A percentile compares a stretch with the other conserved stretches of the same genome.
phyloP scores from a whole-genome alignment of 2,329 filamentous ascomycete species.

The Leptographium lundbergii region DNA sequence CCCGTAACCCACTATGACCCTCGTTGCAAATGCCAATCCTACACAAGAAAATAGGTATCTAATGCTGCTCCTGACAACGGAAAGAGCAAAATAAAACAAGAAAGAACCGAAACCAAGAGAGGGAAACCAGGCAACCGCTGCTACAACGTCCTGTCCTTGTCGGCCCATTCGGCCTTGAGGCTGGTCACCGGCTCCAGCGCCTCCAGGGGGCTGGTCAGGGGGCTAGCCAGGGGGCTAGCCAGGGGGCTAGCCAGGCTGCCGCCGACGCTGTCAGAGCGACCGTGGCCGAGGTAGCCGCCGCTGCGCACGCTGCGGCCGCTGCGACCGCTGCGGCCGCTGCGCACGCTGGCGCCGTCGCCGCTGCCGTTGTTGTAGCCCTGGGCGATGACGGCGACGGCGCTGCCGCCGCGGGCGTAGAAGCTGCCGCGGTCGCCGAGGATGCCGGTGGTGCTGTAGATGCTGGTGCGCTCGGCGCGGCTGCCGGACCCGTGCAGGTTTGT shows the following conservation, averaged over 20 bases:
- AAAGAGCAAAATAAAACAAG: background rate
- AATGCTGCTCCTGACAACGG: background rate
- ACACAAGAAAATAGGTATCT: background rate
- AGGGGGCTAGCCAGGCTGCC: conserved; percentile 53
- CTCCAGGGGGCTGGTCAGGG: conserved; percentile 12
- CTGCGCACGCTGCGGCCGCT: conserved; percentile 76
- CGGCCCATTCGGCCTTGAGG: background rate
- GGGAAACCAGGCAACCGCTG: background rate
- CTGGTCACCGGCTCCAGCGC: background rate
- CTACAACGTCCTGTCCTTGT: background rate
- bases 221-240: conserved; percentile 48
- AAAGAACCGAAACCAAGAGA: background rate
- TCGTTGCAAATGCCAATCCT: too few relatives aligned
- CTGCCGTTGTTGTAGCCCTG: conserved; percentile 4
- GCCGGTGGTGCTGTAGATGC: conserved; percentile 69
- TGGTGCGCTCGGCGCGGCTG: conserved; percentile 46
- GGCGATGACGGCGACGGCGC: background rate
- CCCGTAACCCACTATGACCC: background rate
- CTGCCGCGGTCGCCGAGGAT: conserved; percentile 69
- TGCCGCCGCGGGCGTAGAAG: conserved; percentile 44
- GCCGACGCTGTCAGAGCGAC: conserved; percentile 67
- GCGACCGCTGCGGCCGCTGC: conserved; percentile 72
- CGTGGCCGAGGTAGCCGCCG: conserved; percentile 65
- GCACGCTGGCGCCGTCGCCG: conserved; percentile 46
- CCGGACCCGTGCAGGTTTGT: conserved; percentile 43